phyloP scores from a whole-genome alignment of 2,329 filamentous ascomycete genomes.

The Epichloe aotearoae region DNA sequence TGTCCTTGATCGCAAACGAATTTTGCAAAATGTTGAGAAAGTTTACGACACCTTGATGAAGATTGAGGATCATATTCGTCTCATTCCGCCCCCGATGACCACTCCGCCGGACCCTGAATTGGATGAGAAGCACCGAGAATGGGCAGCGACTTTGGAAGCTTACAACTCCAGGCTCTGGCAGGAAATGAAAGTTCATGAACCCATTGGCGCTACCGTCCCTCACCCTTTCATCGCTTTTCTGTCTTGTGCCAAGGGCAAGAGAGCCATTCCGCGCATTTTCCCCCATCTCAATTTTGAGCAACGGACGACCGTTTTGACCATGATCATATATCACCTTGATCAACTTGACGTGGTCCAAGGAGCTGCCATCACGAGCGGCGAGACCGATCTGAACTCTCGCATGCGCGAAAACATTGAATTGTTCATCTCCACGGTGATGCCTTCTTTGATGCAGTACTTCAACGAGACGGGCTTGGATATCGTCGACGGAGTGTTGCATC shows the following conservation, averaged over 20 bases:
- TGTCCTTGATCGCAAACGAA: slow-evolving; percentile 67
- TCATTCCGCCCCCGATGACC: slow-evolving; percentile 51
- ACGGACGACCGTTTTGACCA: slow-evolving; percentile 86
- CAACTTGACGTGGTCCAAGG: slow-evolving; percentile 78
- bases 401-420: slow-evolving; percentile 87
- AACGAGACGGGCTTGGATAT: slow-evolving; percentile 85
- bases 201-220: slow-evolving; percentile 60
- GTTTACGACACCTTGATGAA: slow-evolving; percentile 84
- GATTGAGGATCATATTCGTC: slow-evolving; percentile 84
- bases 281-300: slow-evolving; percentile 80
- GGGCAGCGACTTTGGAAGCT: slow-evolving; percentile 44
- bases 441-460: slow-evolving; percentile 77
- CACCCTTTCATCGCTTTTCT: slow-evolving; percentile 96
- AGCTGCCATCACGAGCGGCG: slow-evolving; percentile 60
- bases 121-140: slow-evolving; percentile 64
- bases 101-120: slow-evolving; percentile 48
- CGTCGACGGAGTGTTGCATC: slow-evolving; percentile 74
- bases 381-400: slow-evolving; percentile 56
- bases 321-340: slow-evolving; percentile 90
- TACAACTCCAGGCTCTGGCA: slow-evolving; percentile 75
- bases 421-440: slow-evolving; percentile 80
- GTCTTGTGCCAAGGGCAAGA: slow-evolving; percentile 91
- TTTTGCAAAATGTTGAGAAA: slow-evolving; percentile 74
- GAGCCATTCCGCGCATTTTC: slow-evolving; percentile 88
- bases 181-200: slow-evolving; percentile 83